These are phyloP conservation scores for Triglochin maritima DNA, from an alignment of 106 monocot species.

Conservation along the genomic window DNA sequence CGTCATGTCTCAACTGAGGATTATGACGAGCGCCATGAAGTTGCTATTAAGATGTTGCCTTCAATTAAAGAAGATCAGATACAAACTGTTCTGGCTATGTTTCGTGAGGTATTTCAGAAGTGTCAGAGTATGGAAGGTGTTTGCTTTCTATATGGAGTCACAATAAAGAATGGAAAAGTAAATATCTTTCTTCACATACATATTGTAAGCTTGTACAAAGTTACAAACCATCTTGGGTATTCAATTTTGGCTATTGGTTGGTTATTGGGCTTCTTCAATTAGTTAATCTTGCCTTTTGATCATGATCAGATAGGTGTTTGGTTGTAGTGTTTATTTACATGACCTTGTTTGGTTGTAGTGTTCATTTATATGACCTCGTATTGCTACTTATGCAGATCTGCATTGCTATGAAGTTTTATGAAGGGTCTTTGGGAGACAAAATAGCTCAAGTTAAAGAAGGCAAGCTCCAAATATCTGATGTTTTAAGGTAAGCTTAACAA, in stretches of 20 bases:
- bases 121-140: conserved; percentile 44
- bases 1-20: conserved; percentile 49
- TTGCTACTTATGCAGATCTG: conserved; percentile 34
- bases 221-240: neutral
- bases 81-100: conserved; percentile 31
- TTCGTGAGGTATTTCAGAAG: conserved; percentile 55
- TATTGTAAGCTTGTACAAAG: neutral
- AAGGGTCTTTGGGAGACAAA: conserved; percentile 91
- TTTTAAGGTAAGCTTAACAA: conserved; percentile 40
- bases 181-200: conserved; percentile 9
- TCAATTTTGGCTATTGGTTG: neutral
- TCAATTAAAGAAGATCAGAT: conserved; percentile 69
- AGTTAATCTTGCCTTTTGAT: neutral
- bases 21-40: conserved; percentile 76
- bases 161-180: conserved; percentile 75
- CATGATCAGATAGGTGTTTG: neutral
- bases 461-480: conserved; percentile 54
- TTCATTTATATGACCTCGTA: neutral
- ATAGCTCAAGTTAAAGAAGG: conserved; percentile 70
- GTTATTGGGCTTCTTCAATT: neutral
- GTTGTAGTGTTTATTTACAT: neutral
- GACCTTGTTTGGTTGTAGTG: too few species aligned
- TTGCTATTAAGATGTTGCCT: conserved; percentile 77
- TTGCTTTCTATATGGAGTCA: conserved; percentile 72
- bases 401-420: conserved; percentile 86